Evolutionary conservation across 148 eudicot genomes (phyloP), one percentile per base, ranked within the genome.

Genomic region (Rhododendron williamsianum): DNA sequence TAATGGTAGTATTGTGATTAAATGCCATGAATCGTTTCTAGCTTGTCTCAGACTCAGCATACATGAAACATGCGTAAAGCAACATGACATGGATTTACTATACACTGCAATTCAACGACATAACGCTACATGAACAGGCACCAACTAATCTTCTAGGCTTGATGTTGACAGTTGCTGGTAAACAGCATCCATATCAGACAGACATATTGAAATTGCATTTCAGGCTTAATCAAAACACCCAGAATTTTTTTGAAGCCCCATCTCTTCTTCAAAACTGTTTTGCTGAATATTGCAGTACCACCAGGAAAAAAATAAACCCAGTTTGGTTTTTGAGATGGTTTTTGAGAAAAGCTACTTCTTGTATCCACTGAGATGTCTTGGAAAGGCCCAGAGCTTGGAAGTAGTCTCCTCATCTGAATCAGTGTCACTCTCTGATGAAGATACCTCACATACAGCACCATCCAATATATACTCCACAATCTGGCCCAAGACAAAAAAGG

Each of bases 401-500:
- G 65, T 45, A 58, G 51, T 56, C 41, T 77, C 91, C 51, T 87
- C 94, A 69, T 93, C 93, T 38, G 90, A 87, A 87, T 92, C 98
- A 49, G 89, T 91, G 52, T 93, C 98, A 80, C 92, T 91, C n/a
- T 92, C 94, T 7, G 91, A 91, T 72, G 93, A 89, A 74, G 86
- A 48, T 11, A 78, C 71, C 65, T 54, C 49, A 80, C 67, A 78
- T 0, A 84, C 41, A 84, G 79, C 45, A 33, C 89, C 95, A 30
- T 89, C 85, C 19, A 91, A 36, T 80, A 96, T 79, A 73, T 90
- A 94, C 65, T 85, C 89, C 48, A 91, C 94, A 85, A 95, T 90
- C 99, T 96, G 95, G 85, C 69, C 41, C 41, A 71, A 71, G 83
- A 79, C 35, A 51, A 73, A 33, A 87, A 81, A 81, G 21, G 21